Base-by-base conservation (phyloP, 495 filamentous ascomycete species). In the Xylaria cubensis region DNA sequence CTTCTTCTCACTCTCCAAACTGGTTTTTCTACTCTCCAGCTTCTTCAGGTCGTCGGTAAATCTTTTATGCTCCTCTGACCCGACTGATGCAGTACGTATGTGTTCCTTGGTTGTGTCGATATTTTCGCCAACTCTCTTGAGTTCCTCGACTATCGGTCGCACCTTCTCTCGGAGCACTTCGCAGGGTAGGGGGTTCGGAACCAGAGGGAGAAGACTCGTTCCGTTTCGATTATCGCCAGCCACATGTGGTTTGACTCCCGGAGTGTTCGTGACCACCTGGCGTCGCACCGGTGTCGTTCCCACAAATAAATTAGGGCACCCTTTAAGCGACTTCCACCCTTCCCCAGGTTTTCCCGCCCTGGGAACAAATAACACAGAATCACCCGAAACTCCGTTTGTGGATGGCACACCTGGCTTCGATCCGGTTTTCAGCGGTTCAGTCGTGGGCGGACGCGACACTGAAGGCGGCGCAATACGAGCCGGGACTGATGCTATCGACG, bases 211-310 rank as follows among this genome's bases (percentile, higher is more conserved):
- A 2, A 72, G 26, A 34, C 39, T 41, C 1, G 62, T 59, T n/a
- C 63, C 41, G 41, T 72, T 72, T 46, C 63, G 26, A 51, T 66
- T 66, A 17, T 72, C 70, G 6, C 70, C 70, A 67, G 70, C 70
- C 59, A 72, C 70, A 36, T 67, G 63, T n/a, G 70, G 70, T 46
- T 72, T 72, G 8, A 72, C 63, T n/a, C 51, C 69, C 4, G 61
- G 34, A 0, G 61, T 56, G 29, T 61, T 61, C 9, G 50, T 36
- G 61, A 72, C 51, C 24, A 67, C 29, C 41, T 72, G 70, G 39
- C 70, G 70, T 21, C 17, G 50, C 29, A 67, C 51, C 29, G 70
- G 50, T 8, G 19, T 5, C 17, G 13, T 21, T 50, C 70, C 70
- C 41, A 67, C 9, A 10, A 59, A 56, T 29, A 72, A 29, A 51